Base-by-base conservation (phyloP, 345 rosid species). In the Hirschfeldia incana region DNA sequence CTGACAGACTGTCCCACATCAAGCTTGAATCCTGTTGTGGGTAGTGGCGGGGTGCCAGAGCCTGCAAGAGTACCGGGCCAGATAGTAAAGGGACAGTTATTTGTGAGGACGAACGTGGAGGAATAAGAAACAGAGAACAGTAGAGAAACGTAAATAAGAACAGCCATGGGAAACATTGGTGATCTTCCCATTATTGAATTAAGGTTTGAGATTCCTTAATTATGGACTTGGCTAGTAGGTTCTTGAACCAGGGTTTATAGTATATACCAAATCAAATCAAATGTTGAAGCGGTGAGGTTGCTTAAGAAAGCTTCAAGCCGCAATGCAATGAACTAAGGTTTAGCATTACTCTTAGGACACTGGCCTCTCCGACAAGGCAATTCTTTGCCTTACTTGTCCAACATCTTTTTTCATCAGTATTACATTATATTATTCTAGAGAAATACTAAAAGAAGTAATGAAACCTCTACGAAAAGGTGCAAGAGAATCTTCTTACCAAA, bases 11-110 rank as follows among this genome's bases (percentile, higher is more conserved):
- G 87, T 1, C 97, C 98, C 1, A 91, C 77, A 55, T 87, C 94
- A 69, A 91, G 84, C 28, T 69, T 80, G 62, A 92, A 90, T 5
- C 97, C 94, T 0, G 97, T 91, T 0, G 89, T 85, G 7, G 91
- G 78, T 57, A 91, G 92, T 58, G 84, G 89, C n/a, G 90, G 93
- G 26, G 86, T 88, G 46, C 97, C 97, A 1, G 98, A 74, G 55
- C 97, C 98, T 12, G 98, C 84, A 6, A 92, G 87, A 21, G 93
- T 93, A 1, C 92, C 96, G 0, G 94, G 98, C 98, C 98, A 91
- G 82, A 91, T 90, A 28, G 97, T 85, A 42, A 87, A 75, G 5
- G 91, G 93, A 61, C 97, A 92, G 74, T 88, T 86, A 80, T 92
- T 95, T 2, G 88, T 83, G 62, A 89, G 73, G 55, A 90, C 82